phyloP scores from a whole-genome alignment of 2,329 filamentous ascomycete species.

The Fusarium transvaalense region DNA sequence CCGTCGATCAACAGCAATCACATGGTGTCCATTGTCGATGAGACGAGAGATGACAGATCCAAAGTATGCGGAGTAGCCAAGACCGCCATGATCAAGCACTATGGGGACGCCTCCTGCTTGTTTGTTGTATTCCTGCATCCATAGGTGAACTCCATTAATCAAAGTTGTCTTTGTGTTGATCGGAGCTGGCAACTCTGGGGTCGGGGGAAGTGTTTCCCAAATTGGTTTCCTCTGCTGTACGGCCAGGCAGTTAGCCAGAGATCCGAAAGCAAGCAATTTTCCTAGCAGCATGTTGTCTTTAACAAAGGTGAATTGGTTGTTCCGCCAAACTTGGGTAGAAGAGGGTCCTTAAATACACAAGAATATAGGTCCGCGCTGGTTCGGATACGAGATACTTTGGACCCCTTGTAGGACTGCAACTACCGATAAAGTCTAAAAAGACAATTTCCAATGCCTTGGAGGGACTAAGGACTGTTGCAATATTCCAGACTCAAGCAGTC shows the following conservation, averaged over 20 bases:
- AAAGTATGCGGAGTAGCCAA: slow-evolving; percentile 59
- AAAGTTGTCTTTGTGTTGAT: slow-evolving; percentile 47
- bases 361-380: not conserved
- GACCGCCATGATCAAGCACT: slow-evolving; percentile 57
- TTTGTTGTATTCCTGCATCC: slow-evolving; percentile 58
- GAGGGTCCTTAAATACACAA: slow-evolving; percentile 6
- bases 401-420: not conserved
- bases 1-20: slow-evolving; percentile 57
- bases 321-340: not conserved
- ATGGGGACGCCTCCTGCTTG: slow-evolving; percentile 51
- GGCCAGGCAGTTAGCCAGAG: slow-evolving; percentile 39
- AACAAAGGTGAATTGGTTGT: not conserved
- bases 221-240: slow-evolving; percentile 46
- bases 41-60: slow-evolving; percentile 54
- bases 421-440: not conserved
- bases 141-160: slow-evolving; percentile 56
- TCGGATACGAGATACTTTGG: slow-evolving; percentile 16
- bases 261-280: slow-evolving; percentile 16
- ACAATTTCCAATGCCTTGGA: not conserved
- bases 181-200: slow-evolving; percentile 54
- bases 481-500: not conserved
- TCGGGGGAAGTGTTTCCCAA: slow-evolving; percentile 54
- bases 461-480: not conserved
- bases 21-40: slow-evolving; percentile 51
- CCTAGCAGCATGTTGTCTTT: slow-evolving; percentile 18